phyloP scores from a whole-genome alignment of 2,329 filamentous ascomycete genomes.

The Colletotrichum godetiae region DNA sequence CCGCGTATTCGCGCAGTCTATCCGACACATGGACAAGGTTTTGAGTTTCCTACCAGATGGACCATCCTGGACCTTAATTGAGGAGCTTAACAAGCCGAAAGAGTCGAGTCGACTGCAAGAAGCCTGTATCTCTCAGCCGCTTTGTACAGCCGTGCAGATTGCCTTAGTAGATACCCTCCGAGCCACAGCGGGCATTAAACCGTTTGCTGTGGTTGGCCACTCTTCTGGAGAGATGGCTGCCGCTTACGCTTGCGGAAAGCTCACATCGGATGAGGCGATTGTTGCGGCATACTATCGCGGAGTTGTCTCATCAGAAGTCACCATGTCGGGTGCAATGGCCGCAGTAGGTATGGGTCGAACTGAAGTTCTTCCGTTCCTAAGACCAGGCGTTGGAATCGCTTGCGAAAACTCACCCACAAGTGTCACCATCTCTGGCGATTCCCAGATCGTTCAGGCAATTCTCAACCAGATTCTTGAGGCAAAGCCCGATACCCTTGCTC shows the following conservation, averaged over 20 bases:
- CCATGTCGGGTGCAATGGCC: constrained; percentile 45
- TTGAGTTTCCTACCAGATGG: constrained; percentile 3
- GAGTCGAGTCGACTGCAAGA: background rate
- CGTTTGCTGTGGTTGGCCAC: constrained; percentile 51
- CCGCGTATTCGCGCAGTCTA: background rate
- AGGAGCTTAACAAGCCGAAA: constrained; percentile 37
- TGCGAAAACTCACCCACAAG: constrained; percentile 41
- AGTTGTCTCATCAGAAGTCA: constrained; percentile 30
- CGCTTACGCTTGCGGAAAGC: constrained; percentile 39
- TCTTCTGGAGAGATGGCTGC: constrained; percentile 47
- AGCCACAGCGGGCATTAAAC: constrained; percentile 42
- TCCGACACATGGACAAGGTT: constrained; percentile 35
- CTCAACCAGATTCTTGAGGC: constrained; percentile 36
- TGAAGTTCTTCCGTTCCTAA: constrained; percentile 9
- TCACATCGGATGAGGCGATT: constrained; percentile 51
- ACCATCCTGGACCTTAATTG: constrained; percentile 38
- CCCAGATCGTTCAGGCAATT: constrained; percentile 29
- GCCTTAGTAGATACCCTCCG: constrained; percentile 47
- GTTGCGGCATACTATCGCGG: constrained; percentile 55
- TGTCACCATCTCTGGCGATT: constrained; percentile 41
- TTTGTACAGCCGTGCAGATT: constrained; percentile 48
- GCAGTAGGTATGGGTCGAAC: constrained; percentile 43
- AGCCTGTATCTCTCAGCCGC: constrained; percentile 42
- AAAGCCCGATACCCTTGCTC: constrained; percentile 36
- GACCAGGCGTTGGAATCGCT: constrained; percentile 36